Conservation (phyloP, 2,329 filamentous ascomycete genomes). For the Xylariaceae sp. region DNA sequence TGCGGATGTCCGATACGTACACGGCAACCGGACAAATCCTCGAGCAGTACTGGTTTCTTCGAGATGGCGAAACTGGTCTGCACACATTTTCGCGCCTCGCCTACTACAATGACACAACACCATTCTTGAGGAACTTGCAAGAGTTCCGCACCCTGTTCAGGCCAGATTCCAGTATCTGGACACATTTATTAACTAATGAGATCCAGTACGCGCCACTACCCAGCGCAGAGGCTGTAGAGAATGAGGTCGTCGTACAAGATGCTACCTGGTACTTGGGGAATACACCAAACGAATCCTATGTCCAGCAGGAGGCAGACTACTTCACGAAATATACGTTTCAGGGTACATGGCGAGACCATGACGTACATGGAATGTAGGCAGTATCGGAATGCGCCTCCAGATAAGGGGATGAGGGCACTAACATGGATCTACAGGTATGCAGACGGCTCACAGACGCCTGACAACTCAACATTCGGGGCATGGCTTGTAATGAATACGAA, state of each 20-base stretch:
- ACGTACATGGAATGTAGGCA: constrained; percentile 46
- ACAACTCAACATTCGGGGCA: constrained; percentile 51
- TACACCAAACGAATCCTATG: constrained; percentile 50
- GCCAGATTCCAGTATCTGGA: constrained; percentile 57
- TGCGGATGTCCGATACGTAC: constrained; percentile 57
- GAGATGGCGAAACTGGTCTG: constrained; percentile 58
- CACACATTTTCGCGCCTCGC: constrained; percentile 57
- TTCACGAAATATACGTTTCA: constrained; percentile 65
- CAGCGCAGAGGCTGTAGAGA: constrained; percentile 34
- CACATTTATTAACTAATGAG: constrained; percentile 55
- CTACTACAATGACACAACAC: constrained; percentile 54
- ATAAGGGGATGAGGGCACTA: too few species aligned
- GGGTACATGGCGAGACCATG: constrained; percentile 53
- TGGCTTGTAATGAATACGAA: constrained; percentile 63
- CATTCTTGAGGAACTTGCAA: constrained; percentile 53
- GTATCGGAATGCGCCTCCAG: neutral
- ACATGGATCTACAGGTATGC: constrained; percentile 30
- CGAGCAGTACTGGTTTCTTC: constrained; percentile 62
- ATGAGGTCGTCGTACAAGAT: constrained; percentile 53
- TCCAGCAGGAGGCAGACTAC: constrained; percentile 52
- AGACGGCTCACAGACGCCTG: constrained; percentile 44
- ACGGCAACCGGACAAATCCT: constrained; percentile 53
- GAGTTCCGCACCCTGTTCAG: constrained; percentile 60
- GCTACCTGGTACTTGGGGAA: constrained; percentile 59
- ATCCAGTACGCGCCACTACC: constrained; percentile 51